A percentile compares a stretch with the other conserved stretches of the same genome.
Evolutionary conservation across 352 stramenopile genomes (phyloP).

Genomic region (Peronospora destructor): DNA sequence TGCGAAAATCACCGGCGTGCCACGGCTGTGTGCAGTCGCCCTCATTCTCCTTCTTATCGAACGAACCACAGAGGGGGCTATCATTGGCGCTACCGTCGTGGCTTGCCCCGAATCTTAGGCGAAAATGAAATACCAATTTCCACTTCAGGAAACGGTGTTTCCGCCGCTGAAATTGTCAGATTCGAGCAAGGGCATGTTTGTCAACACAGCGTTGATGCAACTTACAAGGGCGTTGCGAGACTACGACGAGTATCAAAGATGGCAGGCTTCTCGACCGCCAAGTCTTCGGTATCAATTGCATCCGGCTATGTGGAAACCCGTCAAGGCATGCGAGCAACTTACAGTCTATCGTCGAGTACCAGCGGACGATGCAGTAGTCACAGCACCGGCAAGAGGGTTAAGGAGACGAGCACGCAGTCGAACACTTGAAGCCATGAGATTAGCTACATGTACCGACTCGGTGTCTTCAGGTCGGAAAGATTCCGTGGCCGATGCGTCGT

Average conservation of each 20-base stretch:
- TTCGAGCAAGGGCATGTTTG: constrained; percentile 20
- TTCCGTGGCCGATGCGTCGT: constrained; percentile 12
- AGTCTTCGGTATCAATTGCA: constrained; percentile 36
- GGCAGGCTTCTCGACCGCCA: constrained; percentile 27
- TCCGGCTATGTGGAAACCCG: constrained; percentile 32
- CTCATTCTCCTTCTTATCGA: constrained; percentile 26
- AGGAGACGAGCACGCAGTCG: constrained; percentile 27
- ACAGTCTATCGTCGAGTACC: constrained; percentile 32
- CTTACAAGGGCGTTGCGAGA: constrained; percentile 29
- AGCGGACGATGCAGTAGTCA: constrained; percentile 15
- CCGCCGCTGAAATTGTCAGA: constrained; percentile 26
- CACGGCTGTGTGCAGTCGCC: constrained; percentile 7
- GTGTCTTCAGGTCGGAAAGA: constrained; percentile 20
- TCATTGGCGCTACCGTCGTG: background rate
- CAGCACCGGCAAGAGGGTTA: constrained; percentile 8
- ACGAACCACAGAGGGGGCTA: constrained; percentile 6
- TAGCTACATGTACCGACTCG: constrained; percentile 10
- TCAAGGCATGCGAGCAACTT: constrained; percentile 40
- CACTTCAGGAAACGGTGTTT: constrained; percentile 34
- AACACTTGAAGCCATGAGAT: constrained; percentile 22
- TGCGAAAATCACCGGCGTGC: constrained; percentile 5
- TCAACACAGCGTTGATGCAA: constrained; percentile 27
- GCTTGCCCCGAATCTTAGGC: background rate
- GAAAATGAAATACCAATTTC: constrained; percentile 31
- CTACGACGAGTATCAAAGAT: constrained; percentile 34